Percentiles rank a stretch among this genome's conserved stretches.
Conservation (phyloP, 345 rosid species). For the Tarenaya hassleriana region DNA sequence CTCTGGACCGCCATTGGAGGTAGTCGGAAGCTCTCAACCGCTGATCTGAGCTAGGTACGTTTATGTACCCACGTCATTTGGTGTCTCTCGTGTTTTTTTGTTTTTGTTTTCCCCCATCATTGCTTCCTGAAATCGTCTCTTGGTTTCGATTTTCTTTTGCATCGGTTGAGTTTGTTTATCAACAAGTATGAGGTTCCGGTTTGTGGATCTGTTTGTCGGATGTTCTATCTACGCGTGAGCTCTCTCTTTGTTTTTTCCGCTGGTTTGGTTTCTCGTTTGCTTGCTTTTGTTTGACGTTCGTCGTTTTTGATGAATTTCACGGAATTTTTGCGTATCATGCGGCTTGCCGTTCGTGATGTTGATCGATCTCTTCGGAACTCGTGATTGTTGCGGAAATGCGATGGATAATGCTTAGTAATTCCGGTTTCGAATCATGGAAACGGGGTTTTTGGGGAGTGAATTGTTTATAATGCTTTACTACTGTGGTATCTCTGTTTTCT, state of each 20-base stretch:
- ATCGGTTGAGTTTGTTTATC: slow-evolving; percentile 16
- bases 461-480: background rate
- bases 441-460: slow-evolving; percentile 6
- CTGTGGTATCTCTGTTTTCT: background rate
- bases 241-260: slow-evolving; percentile 20
- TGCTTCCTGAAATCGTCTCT: slow-evolving; percentile 7
- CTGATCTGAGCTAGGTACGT: slow-evolving; percentile 27
- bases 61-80: slow-evolving; percentile 11
- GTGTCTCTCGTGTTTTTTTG: background rate
- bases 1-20: slow-evolving; percentile 22
- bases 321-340: background rate
- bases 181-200: slow-evolving; percentile 18
- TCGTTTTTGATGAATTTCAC: background rate
- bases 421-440: slow-evolving; percentile 2
- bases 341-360: background rate
- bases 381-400: slow-evolving; percentile 5
- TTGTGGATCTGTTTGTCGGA: slow-evolving; percentile 30
- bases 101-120: background rate
- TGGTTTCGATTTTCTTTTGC: slow-evolving; percentile 12
- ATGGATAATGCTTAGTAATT: background rate
- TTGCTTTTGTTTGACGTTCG: slow-evolving; percentile 1
- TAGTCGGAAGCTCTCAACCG: slow-evolving; percentile 27
- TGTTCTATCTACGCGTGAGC: slow-evolving; percentile 19
- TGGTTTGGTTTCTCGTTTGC: slow-evolving; percentile 2
- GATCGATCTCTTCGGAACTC: background rate